Conservation (phyloP, 805 yeast genomes). For the Zygoascus bituminiphila region DNA sequence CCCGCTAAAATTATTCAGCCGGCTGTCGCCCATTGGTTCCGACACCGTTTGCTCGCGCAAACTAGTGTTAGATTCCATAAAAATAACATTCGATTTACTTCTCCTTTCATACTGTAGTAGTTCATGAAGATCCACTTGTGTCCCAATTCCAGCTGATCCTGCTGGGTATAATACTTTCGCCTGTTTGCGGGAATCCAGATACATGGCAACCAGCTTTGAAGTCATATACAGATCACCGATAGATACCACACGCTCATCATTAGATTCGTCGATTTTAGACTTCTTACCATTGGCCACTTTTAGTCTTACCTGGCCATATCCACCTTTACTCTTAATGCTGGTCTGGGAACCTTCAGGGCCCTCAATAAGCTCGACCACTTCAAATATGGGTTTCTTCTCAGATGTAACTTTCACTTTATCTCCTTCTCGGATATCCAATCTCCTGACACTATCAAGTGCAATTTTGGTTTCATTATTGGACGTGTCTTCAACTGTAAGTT, state of each 20-base stretch:
- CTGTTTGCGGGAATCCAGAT: slow-evolving; percentile 1
- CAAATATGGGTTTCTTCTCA: slow-evolving; percentile 10
- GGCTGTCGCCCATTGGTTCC: background rate
- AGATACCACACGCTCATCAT: slow-evolving; percentile 1
- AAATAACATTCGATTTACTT: background rate
- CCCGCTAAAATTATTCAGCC: background rate
- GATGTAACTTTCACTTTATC: slow-evolving; percentile 16
- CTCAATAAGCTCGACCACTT: slow-evolving; percentile 10
- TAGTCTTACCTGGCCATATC: background rate
- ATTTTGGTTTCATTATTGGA: background rate
- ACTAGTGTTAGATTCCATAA: background rate
- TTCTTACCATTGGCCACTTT: background rate
- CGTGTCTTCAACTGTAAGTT: background rate
- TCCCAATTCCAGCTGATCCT: background rate
- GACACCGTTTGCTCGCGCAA: background rate
- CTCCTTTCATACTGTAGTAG: background rate
- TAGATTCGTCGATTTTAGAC: background rate
- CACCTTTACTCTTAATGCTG: background rate
- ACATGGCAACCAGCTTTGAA: slow-evolving; percentile 3
- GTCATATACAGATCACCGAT: slow-evolving; percentile 11
- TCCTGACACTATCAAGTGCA: background rate
- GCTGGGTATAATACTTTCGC: background rate
- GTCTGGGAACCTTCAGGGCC: background rate
- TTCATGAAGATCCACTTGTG: background rate
- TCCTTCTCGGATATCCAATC: slow-evolving; percentile 14